These are phyloP conservation scores for Epithemia pelagica DNA, from an alignment of 108 stramenopile genomes.

Conservation along the genomic window DNA sequence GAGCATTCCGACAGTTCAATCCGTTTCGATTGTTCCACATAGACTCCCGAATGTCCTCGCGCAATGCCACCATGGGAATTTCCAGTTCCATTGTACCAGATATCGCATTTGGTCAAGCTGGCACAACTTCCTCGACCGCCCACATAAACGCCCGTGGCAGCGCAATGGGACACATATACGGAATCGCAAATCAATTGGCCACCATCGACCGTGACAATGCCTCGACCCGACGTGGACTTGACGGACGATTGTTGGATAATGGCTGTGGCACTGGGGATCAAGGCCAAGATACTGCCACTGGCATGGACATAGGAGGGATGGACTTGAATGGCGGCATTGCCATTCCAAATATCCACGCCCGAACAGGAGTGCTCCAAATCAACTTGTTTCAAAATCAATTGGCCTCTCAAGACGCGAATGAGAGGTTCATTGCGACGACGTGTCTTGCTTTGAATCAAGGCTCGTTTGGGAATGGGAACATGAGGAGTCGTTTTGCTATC, in stretches of 20 bases:
- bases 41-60: slow-evolving; percentile 72
- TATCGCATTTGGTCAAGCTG: slow-evolving; percentile 44
- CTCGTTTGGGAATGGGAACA: not conserved
- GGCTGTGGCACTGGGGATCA: slow-evolving; percentile 28
- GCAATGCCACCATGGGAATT: slow-evolving; percentile 51
- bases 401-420: slow-evolving; percentile 55
- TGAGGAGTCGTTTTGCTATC: not conserved
- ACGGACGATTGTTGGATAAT: slow-evolving; percentile 49
- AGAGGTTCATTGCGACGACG: slow-evolving; percentile 50
- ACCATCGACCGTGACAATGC: slow-evolving; percentile 73
- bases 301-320: slow-evolving; percentile 40
- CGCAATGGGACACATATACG: slow-evolving; percentile 64
- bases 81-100: slow-evolving; percentile 67
- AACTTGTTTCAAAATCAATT: slow-evolving; percentile 32
- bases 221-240: slow-evolving; percentile 55
- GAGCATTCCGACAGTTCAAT: not conserved
- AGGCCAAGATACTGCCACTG: slow-evolving; percentile 20
- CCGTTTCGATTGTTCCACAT: slow-evolving; percentile 48
- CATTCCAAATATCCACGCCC: slow-evolving; percentile 73
- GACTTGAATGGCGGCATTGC: slow-evolving; percentile 73
- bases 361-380: slow-evolving; percentile 35
- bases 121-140: slow-evolving; percentile 56
- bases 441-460: slow-evolving; percentile 43
- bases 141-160: slow-evolving; percentile 78
- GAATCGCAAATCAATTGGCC: slow-evolving; percentile 32